Percentiles rank a stretch among this genome's conserved stretches.
phyloP scores from a whole-genome alignment of 148 eudicot genomes.

The Fallopia convolvulus region DNA sequence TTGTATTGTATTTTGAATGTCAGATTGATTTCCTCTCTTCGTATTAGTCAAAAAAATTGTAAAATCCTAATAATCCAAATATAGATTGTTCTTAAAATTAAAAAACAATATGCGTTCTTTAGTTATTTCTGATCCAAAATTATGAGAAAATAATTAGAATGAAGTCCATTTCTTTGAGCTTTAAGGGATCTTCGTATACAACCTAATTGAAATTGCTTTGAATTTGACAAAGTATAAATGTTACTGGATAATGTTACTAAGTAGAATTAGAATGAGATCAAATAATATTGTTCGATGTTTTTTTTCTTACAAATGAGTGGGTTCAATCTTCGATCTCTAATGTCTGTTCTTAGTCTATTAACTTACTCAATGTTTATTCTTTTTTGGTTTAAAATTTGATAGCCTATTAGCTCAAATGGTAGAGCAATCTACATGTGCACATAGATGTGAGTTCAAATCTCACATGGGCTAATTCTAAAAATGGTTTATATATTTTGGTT shows the following conservation, averaged over 20 bases:
- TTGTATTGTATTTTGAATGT: neutral
- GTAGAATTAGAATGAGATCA: neutral
- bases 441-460: too few relatives aligned
- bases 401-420: too few relatives aligned
- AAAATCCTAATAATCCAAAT: neutral
- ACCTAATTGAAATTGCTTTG: neutral
- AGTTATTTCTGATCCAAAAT: neutral
- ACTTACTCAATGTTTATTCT: too few relatives aligned
- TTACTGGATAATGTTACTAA: neutral
- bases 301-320: too few relatives aligned
- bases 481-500: too few relatives aligned
- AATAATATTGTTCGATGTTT: too few relatives aligned
- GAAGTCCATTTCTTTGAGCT: neutral
- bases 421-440: too few relatives aligned
- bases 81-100: neutral
- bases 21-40: too few relatives aligned
- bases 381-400: too few relatives aligned
- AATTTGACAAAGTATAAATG: neutral
- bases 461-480: too few relatives aligned
- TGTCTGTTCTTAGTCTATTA: too few relatives aligned
- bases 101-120: neutral
- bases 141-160: neutral
- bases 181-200: neutral
- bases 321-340: too few relatives aligned
- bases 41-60: neutral